Percentiles rank a stretch among this genome's conserved stretches.
Conservation (phyloP, 2,329 filamentous ascomycete genomes). For the Paecilomyces formosus region DNA sequence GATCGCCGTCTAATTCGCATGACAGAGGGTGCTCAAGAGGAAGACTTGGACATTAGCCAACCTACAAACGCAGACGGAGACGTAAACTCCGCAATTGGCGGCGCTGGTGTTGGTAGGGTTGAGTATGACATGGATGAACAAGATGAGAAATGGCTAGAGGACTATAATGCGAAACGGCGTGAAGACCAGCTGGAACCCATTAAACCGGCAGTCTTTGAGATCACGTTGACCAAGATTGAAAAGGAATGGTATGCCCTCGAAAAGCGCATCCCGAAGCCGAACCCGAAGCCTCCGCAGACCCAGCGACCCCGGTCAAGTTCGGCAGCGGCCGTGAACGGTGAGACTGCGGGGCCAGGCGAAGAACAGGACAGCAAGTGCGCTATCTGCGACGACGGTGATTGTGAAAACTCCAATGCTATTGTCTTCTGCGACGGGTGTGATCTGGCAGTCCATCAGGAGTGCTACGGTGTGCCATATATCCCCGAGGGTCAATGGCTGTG, state of each 20-base stretch:
- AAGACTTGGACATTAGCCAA: slow-evolving; percentile 53
- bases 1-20: slow-evolving; percentile 62
- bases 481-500: slow-evolving; percentile 98
- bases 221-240: slow-evolving; percentile 97
- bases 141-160: slow-evolving; percentile 90
- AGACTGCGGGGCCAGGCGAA: slow-evolving; percentile 71
- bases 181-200: slow-evolving; percentile 70
- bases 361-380: slow-evolving; percentile 97
- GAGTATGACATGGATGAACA: slow-evolving; percentile 99
- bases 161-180: slow-evolving; percentile 70
- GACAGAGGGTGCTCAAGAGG: slow-evolving; percentile 55
- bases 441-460: slow-evolving; percentile 95
- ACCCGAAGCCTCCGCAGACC: slow-evolving; percentile 91
- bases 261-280: slow-evolving; percentile 93
- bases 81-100: slow-evolving; percentile 40
- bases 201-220: slow-evolving; percentile 90
- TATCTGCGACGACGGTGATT: slow-evolving; percentile 98
- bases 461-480: slow-evolving; percentile 97
- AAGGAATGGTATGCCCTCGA: slow-evolving; percentile 97
- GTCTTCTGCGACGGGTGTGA: slow-evolving; percentile 99
- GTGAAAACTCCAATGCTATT: slow-evolving; percentile 97
- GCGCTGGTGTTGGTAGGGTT: slow-evolving; percentile 64
- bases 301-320: slow-evolving; percentile 89
- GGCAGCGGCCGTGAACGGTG: slow-evolving; percentile 90
- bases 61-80: slow-evolving; percentile 55